These are phyloP conservation scores for Hymenoscyphus linearis DNA, from an alignment of 2,329 filamentous ascomycete species.

Conservation along the genomic window DNA sequence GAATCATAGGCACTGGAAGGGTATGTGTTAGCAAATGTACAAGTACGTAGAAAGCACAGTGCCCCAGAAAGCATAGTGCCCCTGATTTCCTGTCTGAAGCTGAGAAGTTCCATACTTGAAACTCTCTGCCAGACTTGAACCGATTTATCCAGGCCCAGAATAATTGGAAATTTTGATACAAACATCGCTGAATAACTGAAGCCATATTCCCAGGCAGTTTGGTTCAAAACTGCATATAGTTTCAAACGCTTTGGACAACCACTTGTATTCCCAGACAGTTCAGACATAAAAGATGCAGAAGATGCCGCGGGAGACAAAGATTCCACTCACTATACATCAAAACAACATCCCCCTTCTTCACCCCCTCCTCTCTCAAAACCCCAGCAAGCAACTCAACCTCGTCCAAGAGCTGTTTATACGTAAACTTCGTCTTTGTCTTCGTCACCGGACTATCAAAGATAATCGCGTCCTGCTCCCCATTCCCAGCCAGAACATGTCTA, in stretches of 20 bases:
- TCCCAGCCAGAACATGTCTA: constrained; percentile 76
- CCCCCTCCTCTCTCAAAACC: constrained; percentile 74
- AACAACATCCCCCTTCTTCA: constrained; percentile 78
- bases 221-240: too few relatives aligned
- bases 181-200: too few relatives aligned
- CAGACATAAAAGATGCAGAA: too few relatives aligned
- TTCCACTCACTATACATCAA: constrained; percentile 71
- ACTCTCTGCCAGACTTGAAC: too few relatives aligned
- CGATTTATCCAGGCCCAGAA: too few relatives aligned
- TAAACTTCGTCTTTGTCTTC: constrained; percentile 62
- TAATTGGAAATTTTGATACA: too few relatives aligned
- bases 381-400: constrained; percentile 81
- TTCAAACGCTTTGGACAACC: too few relatives aligned
- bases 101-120: not conserved
- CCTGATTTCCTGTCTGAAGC: not conserved
- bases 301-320: too few relatives aligned
- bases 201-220: too few relatives aligned
- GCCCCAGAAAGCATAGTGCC: not conserved
- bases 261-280: too few relatives aligned
- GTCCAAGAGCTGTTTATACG: constrained; percentile 68
- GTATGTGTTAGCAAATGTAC: not conserved
- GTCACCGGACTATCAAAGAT: constrained; percentile 87
- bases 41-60: not conserved
- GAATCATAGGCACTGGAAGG: constrained; percentile 83
- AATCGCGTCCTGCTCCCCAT: constrained; percentile 69